Evolutionary conservation across 345 rosid genomes (phyloP).

Genomic region (Diplotaxis tenuifolia): DNA sequence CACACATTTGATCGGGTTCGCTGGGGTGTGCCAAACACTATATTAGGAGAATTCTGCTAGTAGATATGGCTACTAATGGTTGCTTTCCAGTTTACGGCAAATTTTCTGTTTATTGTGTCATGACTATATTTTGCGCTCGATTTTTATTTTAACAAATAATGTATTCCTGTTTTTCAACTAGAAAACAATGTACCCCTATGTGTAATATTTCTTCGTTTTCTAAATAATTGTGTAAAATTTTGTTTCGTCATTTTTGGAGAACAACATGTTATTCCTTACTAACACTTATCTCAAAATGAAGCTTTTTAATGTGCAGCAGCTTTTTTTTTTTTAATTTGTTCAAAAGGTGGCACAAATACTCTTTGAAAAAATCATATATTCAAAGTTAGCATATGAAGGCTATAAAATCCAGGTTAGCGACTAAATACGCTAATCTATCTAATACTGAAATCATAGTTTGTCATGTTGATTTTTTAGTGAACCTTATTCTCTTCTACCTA

Average conservation of each 20-base stretch:
- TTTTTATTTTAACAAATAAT: slow-evolving; percentile 9
- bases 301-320: too few species aligned
- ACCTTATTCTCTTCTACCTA: too few species aligned
- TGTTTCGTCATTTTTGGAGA: not conserved
- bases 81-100: not conserved
- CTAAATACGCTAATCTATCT: too few species aligned
- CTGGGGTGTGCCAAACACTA: not conserved
- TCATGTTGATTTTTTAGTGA: too few species aligned
- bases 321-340: too few species aligned
- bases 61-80: not conserved
- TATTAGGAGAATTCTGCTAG: not conserved
- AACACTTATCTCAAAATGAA: too few species aligned
- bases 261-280: too few species aligned
- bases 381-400: too few species aligned
- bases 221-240: not conserved
- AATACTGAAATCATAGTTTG: too few species aligned
- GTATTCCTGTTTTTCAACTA: not conserved
- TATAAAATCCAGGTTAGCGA: too few species aligned
- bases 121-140: not conserved
- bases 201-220: not conserved
- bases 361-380: too few species aligned
- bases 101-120: not conserved
- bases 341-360: too few species aligned
- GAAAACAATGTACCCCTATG: not conserved
- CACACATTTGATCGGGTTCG: slow-evolving; percentile 2